phyloP scores from a whole-genome alignment of 2,329 filamentous ascomycete species.

The Beauveria asiatica region DNA sequence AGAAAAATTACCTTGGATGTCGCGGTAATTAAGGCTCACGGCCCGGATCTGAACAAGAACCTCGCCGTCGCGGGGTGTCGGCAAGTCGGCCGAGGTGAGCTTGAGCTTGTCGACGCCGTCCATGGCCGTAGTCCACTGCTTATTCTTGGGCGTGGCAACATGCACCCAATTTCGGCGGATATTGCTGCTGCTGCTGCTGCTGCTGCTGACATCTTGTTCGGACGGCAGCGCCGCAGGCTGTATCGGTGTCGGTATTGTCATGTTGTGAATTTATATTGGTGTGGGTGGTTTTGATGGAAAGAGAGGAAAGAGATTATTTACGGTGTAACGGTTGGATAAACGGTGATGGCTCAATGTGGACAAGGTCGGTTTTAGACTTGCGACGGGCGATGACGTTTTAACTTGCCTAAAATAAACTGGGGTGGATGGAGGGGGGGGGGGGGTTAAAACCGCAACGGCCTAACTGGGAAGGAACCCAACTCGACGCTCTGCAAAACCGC shows the following conservation, averaged over 20 bases:
- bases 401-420: neutral
- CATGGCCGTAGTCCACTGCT: constrained; percentile 47
- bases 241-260: neutral
- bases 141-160: constrained; percentile 20
- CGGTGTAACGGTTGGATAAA: too few species aligned
- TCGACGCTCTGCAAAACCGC: too few species aligned
- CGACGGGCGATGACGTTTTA: neutral
- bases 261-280: neutral
- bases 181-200: neutral
- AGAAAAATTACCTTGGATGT: constrained; percentile 34
- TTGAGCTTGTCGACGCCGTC: constrained; percentile 47
- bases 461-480: neutral
- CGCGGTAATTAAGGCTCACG: constrained; percentile 42
- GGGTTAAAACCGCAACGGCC: neutral
- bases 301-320: neutral
- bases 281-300: too few species aligned
- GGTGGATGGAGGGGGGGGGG: too few species aligned
- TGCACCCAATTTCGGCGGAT: constrained; percentile 11
- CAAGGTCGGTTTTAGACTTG: neutral
- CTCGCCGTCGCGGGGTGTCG: constrained; percentile 40
- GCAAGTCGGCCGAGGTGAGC: constrained; percentile 35
- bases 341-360: neutral
- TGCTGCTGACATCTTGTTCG: neutral
- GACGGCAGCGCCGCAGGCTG: neutral
- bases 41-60: constrained; percentile 39